Percentiles rank a stretch among this genome's conserved stretches.
Evolutionary conservation across 805 yeast genomes (phyloP).

Genomic region (Tetrapisispora nanseiensis): DNA sequence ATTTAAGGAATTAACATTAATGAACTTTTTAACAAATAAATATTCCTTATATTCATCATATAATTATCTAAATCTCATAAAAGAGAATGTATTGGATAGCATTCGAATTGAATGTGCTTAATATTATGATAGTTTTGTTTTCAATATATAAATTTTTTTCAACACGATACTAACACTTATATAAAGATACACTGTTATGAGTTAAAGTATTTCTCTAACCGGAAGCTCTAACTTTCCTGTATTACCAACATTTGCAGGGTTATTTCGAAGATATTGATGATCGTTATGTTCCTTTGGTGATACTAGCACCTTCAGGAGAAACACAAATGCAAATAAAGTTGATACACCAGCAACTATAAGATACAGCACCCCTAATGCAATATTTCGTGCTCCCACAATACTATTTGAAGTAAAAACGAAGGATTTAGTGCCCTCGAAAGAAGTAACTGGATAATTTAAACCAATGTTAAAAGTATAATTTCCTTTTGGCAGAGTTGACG

Average conservation of each 20-base stretch:
- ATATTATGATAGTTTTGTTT: no score
- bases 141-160: no score
- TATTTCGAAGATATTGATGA: slow-evolving; percentile 47
- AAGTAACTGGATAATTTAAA: slow-evolving; percentile 69
- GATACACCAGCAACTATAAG: slow-evolving; percentile 76
- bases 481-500: slow-evolving; percentile 48
- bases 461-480: slow-evolving; percentile 59
- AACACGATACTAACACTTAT: no score
- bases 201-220: slow-evolving; percentile 16
- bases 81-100: no score
- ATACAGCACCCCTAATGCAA: slow-evolving; percentile 76
- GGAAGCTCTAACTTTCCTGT: slow-evolving; percentile 3
- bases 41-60: no score
- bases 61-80: no score
- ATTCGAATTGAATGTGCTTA: no score
- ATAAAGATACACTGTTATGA: background rate
- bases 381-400: slow-evolving; percentile 78
- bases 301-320: slow-evolving; percentile 69
- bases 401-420: slow-evolving; percentile 72
- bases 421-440: slow-evolving; percentile 81
- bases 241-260: background rate
- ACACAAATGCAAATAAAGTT: slow-evolving; percentile 58
- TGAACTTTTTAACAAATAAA: no score
- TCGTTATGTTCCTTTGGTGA: slow-evolving; percentile 75
- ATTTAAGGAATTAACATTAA: no score